Evolutionary conservation across 1,139 yeast genomes (phyloP).

Genomic region (Debaryomyces subglobosus): DNA sequence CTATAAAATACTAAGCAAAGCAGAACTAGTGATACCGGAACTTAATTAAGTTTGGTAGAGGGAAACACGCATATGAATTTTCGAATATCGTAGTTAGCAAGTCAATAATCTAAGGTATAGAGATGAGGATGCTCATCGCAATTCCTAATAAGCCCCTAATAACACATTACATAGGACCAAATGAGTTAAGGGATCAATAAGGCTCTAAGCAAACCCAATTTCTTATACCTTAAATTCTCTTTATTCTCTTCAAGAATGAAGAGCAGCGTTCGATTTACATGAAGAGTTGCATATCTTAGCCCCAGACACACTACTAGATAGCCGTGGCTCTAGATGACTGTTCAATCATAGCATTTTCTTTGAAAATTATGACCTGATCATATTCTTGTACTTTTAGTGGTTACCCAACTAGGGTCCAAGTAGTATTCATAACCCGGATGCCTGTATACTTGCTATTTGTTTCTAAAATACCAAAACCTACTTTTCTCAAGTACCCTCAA

Average conservation of each 20-base stretch:
- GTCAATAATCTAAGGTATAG: background rate
- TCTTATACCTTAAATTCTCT: background rate
- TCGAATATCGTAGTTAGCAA: background rate
- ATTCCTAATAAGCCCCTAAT: background rate
- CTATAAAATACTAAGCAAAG: background rate
- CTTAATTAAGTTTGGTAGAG: too few relatives aligned
- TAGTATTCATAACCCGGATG: background rate
- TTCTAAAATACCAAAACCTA: background rate
- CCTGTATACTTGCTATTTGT: background rate
- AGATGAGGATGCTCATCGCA: background rate
- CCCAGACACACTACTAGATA: too few relatives aligned
- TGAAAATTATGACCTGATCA: background rate
- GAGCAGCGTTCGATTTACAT: background rate
- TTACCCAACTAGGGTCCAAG: background rate
- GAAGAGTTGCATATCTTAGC: background rate
- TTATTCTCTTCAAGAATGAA: background rate
- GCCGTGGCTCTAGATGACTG: too few relatives aligned
- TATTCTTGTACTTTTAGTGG: background rate
- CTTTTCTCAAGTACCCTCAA: background rate
- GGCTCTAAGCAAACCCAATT: background rate
- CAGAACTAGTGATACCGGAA: background rate
- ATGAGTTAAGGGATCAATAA: too few relatives aligned
- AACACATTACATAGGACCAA: background rate
- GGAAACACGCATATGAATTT: too few relatives aligned
- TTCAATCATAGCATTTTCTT: too few relatives aligned